Conservation (phyloP, 352 stramenopile species). For the Pythium rhizo-oryzae region DNA sequence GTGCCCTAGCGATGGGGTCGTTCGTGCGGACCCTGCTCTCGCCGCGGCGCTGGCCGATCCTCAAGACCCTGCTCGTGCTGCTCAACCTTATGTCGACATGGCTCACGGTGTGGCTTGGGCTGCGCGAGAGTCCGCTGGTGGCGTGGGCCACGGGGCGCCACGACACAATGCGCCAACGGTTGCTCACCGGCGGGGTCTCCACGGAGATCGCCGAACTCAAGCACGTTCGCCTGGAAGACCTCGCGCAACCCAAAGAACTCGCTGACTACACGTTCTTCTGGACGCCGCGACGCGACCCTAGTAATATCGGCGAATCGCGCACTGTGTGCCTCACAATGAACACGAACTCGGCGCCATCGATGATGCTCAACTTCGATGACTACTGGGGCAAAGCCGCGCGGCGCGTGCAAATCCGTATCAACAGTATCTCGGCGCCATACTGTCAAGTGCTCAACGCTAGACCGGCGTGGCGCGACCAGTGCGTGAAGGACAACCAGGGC, state of each 20-base stretch:
- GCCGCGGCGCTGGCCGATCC: neutral
- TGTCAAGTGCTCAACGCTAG: slow-evolving; percentile 28
- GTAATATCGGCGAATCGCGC: neutral
- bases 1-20: too few species aligned
- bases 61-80: slow-evolving; percentile 13
- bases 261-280: neutral
- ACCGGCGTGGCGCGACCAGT: slow-evolving; percentile 27
- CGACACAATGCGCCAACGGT: slow-evolving; percentile 6
- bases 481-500: slow-evolving; percentile 24
- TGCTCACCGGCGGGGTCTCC: neutral
- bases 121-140: slow-evolving; percentile 21
- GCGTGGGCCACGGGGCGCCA: slow-evolving; percentile 16
- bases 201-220: slow-evolving; percentile 3
- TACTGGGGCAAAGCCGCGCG: slow-evolving; percentile 36
- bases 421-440: slow-evolving; percentile 38
- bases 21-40: neutral
- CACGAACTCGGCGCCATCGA: slow-evolving; percentile 28
- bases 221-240: neutral
- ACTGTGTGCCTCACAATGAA: slow-evolving; percentile 31
- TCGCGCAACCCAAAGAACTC: neutral
- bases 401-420: slow-evolving; percentile 31
- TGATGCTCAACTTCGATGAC: slow-evolving; percentile 34
- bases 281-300: neutral
- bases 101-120: slow-evolving; percentile 20
- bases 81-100: slow-evolving; percentile 21